Evolutionary conservation across 1,284 basidiomycete species (phyloP).

Genomic region (Clitocybe nebularis): DNA sequence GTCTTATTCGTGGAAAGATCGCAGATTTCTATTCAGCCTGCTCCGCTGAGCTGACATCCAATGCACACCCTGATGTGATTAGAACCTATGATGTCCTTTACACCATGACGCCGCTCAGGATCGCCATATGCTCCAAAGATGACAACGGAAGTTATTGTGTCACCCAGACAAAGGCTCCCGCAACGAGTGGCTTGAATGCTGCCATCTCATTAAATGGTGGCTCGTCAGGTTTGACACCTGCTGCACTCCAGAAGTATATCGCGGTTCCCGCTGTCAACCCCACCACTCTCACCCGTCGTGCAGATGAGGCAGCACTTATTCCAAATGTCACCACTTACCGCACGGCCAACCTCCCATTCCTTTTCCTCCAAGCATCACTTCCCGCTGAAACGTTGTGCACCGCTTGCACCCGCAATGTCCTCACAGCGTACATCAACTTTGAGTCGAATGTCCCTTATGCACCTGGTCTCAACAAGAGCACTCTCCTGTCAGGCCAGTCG

Average conservation of each 20-base stretch:
- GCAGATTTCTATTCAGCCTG: constrained; percentile 70
- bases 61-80: constrained; percentile 46
- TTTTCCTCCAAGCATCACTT: constrained; percentile 63
- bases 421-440: constrained; percentile 74
- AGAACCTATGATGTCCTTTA: constrained; percentile 79
- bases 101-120: constrained; percentile 57
- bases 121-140: constrained; percentile 73
- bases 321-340: constrained; percentile 71
- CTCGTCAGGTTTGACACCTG: constrained; percentile 5
- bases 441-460: constrained; percentile 71
- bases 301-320: constrained; percentile 31
- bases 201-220: constrained; percentile 17
- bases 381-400: constrained; percentile 63
- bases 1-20: constrained; percentile 57
- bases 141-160: constrained; percentile 69
- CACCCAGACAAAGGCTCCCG: constrained; percentile 32
- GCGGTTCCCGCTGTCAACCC: constrained; percentile 17
- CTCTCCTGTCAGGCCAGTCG: constrained; percentile 63
- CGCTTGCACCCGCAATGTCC: constrained; percentile 72
- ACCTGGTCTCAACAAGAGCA: constrained; percentile 62
- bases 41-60: constrained; percentile 58
- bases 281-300: constrained; percentile 26
- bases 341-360: constrained; percentile 69
- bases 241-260: constrained; percentile 13
- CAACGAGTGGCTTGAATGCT: constrained; percentile 19